These are phyloP conservation scores for Microcyclosporella mali DNA, from an alignment of 2,329 filamentous ascomycete genomes.

Conservation along the genomic window DNA sequence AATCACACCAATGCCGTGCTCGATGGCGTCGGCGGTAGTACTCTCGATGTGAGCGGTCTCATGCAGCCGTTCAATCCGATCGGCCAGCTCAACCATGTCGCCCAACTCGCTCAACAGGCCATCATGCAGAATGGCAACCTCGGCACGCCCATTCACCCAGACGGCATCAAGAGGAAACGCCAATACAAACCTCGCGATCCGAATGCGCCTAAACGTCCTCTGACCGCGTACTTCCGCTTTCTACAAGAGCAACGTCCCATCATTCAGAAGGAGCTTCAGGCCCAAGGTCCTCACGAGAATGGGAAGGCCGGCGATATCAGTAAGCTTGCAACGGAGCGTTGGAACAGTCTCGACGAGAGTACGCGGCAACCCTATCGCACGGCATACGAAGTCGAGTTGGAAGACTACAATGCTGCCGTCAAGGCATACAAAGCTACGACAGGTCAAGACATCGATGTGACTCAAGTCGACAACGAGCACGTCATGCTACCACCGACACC, in stretches of 20 bases:
- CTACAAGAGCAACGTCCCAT: constrained; percentile 80
- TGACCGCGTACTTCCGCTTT: constrained; percentile 94
- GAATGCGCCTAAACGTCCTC: constrained; percentile 86
- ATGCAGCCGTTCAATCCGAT: constrained; percentile 26
- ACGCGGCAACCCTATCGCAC: constrained; percentile 65
- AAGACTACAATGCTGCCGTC: constrained; percentile 51
- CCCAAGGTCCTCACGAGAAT: constrained; percentile 47
- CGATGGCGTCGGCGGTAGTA: constrained; percentile 44
- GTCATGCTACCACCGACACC: constrained; percentile 26
- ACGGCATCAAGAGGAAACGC: constrained; percentile 30
- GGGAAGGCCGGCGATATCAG: constrained; percentile 81
- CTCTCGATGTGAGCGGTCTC: constrained; percentile 29
- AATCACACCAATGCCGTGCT: constrained; percentile 82
- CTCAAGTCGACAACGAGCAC: constrained; percentile 14
- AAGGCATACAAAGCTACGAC: constrained; percentile 51
- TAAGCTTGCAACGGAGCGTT: constrained; percentile 78
- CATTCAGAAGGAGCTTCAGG: constrained; percentile 63
- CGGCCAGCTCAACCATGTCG: constrained; percentile 19
- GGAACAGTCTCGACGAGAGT: constrained; percentile 66
- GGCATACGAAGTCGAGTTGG: constrained; percentile 53
- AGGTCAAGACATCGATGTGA: constrained; percentile 26
- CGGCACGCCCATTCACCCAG: constrained; percentile 5
- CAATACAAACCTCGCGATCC: constrained; percentile 60
- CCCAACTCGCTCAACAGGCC: constrained; percentile 18
- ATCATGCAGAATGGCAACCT: constrained; percentile 15